Conservation (phyloP, 208 protist genomes). For the Herpetomonas samuelpessoai region DNA sequence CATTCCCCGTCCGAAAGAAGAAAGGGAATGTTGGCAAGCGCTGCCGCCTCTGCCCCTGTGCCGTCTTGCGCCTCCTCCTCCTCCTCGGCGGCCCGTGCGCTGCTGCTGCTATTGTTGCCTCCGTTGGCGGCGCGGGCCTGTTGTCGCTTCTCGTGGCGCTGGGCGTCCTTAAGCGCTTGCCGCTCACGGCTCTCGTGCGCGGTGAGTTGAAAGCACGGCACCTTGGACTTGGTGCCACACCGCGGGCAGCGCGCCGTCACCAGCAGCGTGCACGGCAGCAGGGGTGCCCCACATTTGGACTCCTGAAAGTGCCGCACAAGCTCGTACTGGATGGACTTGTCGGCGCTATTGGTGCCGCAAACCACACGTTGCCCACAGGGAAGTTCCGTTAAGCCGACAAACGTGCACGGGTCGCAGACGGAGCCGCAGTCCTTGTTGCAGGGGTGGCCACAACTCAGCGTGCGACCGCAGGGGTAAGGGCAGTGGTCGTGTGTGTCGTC, state of each 20-base stretch:
- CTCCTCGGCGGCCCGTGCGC: background rate
- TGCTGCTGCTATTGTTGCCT: background rate
- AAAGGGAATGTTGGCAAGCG: slow-evolving; percentile 17
- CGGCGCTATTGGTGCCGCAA: slow-evolving; percentile 47
- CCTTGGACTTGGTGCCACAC: slow-evolving; percentile 49
- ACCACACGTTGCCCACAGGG: slow-evolving; percentile 81
- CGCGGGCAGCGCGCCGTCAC: slow-evolving; percentile 66
- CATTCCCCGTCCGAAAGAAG: slow-evolving; percentile 56
- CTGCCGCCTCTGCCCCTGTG: slow-evolving; percentile 9
- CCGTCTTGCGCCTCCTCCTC: slow-evolving; percentile 1
- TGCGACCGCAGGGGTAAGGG: slow-evolving; percentile 67
- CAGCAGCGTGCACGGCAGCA: slow-evolving; percentile 36
- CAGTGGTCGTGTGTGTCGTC: slow-evolving; percentile 41
- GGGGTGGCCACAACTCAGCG: slow-evolving; percentile 65
- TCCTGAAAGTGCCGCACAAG: slow-evolving; percentile 77
- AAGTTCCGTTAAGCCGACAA: slow-evolving; percentile 62
- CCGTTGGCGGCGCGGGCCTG: slow-evolving; percentile 4
- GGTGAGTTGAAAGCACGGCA: slow-evolving; percentile 52
- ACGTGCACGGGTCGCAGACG: slow-evolving; percentile 65
- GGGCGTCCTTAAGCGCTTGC: slow-evolving; percentile 7
- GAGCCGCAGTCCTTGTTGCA: slow-evolving; percentile 67
- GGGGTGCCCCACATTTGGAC: slow-evolving; percentile 47
- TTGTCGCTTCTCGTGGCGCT: background rate
- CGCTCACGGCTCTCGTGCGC: slow-evolving; percentile 14
- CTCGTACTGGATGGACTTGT: slow-evolving; percentile 36